Percentiles rank a stretch among this genome's conserved stretches.
Evolutionary conservation across 768 basidiomycete species (phyloP).

Genomic region (Agrocybe pediades): DNA sequence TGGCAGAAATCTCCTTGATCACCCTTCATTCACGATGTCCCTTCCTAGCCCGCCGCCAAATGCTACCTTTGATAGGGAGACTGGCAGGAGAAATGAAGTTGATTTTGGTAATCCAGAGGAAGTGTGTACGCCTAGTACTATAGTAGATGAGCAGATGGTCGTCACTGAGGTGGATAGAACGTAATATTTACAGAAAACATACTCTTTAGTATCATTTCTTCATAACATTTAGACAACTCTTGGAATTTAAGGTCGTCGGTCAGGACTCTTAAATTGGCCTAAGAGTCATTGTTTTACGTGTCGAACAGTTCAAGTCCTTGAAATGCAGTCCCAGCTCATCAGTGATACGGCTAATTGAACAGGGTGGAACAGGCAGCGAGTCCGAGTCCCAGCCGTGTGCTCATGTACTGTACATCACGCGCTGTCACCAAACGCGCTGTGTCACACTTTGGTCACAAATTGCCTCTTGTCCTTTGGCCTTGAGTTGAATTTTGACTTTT

Average conservation of each 20-base stretch:
- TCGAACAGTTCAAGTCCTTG: too few relatives aligned
- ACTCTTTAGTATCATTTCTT: background rate
- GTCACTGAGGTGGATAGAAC: background rate
- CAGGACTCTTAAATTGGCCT: too few relatives aligned
- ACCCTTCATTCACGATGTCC: constrained; percentile 8
- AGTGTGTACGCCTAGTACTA: background rate
- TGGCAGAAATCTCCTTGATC: background rate
- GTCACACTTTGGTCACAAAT: too few relatives aligned
- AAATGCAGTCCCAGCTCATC: too few relatives aligned
- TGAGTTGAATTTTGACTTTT: background rate
- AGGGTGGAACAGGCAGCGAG: too few relatives aligned
- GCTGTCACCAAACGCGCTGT: background rate
- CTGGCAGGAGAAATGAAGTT: constrained; percentile 2
- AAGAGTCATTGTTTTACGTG: too few relatives aligned
- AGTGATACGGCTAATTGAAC: too few relatives aligned
- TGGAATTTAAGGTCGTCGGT: too few relatives aligned
- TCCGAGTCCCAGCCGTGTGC: too few relatives aligned
- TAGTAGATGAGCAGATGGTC: background rate
- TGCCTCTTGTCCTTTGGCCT: too few relatives aligned
- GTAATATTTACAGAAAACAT: background rate
- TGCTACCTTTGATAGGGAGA: background rate
- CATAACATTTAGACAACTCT: too few relatives aligned
- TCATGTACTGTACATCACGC: background rate
- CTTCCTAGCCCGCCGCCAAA: constrained; percentile 3
- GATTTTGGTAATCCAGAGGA: constrained; percentile 3